Evolutionary conservation across 352 stramenopile species (phyloP), one percentile per base, ranked within the genome.

Genomic region (Thalassiosira hispida): DNA sequence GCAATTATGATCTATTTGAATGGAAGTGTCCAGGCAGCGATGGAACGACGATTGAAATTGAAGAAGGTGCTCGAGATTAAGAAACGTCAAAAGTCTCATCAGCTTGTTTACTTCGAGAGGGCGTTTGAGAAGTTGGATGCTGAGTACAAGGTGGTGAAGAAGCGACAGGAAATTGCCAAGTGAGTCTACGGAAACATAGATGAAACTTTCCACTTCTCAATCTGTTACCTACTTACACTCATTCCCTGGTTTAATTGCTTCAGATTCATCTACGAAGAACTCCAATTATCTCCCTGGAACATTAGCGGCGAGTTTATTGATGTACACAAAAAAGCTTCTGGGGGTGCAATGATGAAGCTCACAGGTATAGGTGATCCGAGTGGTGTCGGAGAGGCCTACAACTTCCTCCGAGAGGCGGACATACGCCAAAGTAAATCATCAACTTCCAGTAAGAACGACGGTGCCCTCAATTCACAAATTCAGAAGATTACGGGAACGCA

Each of bases 401-500:
- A 79, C 68, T 92, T 91, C 62, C 40, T 92, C 14, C 79, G 88
- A 29, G 86, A 91, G 64, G 55, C 49, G 16, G 86, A 93, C 66
- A 77, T 49, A 1, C 87, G 89, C 52, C 72, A 68, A 4, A 88
- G 64, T 75, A 93, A 91, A 62, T 64, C 64, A 23, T 40, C 51
- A 23, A 25, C 60, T 25, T 63, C 73, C 5, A 81, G 67, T 22
- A 38, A n/a, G n/a, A 79, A 8, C 20, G 77, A 88, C 61, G 81
- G 81, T 23, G 85, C 85, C n/a, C 72, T 92, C 18, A 91, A 78
- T 66, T 77, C 79, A 27, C 82, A 92, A 72, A 90, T 92, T 51
- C 91, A 92, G 62, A 94, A 94, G 53, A 94, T 94, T 67, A 94
- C 89, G 1, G 89, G 89, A 38, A 94, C 89, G 23, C 78, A 91